Conservation (phyloP, 352 stramenopile species). For the Phytopythium vexans region DNA sequence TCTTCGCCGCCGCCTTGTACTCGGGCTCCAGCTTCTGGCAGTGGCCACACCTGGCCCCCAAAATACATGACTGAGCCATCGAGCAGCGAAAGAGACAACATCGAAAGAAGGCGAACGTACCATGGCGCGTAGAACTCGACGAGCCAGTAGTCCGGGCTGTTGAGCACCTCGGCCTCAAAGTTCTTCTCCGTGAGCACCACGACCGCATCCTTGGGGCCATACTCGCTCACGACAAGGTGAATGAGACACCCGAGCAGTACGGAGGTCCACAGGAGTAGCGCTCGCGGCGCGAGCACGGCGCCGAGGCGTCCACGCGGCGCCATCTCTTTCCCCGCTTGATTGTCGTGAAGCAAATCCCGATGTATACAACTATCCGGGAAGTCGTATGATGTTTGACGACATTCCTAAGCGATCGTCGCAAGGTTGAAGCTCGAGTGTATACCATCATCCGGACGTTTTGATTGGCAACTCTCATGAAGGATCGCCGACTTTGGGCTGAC, state of each 20-base stretch:
- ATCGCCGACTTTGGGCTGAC: too few relatives aligned
- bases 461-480: too few relatives aligned
- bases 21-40: constrained; percentile 89
- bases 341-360: too few relatives aligned
- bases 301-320: too few relatives aligned
- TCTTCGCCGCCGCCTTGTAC: constrained; percentile 85
- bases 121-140: constrained; percentile 94
- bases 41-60: constrained; percentile 73
- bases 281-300: too few relatives aligned
- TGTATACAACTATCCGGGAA: too few relatives aligned
- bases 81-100: background rate
- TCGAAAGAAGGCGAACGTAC: constrained; percentile 18
- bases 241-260: background rate
- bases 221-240: constrained; percentile 25
- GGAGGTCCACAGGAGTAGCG: too few relatives aligned
- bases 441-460: too few relatives aligned
- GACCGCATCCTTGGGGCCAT: constrained; percentile 51
- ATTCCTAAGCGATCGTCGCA: too few relatives aligned
- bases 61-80: background rate
- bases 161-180: constrained; percentile 79
- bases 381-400: too few relatives aligned
- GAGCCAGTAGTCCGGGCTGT: constrained; percentile 85
- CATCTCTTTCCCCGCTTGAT: too few relatives aligned
- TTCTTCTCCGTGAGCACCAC: constrained; percentile 79
- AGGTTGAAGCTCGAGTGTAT: too few relatives aligned